Evolutionary conservation across 306 rosid species (phyloP).

Genomic region (Casuarina cunninghamiana): DNA sequence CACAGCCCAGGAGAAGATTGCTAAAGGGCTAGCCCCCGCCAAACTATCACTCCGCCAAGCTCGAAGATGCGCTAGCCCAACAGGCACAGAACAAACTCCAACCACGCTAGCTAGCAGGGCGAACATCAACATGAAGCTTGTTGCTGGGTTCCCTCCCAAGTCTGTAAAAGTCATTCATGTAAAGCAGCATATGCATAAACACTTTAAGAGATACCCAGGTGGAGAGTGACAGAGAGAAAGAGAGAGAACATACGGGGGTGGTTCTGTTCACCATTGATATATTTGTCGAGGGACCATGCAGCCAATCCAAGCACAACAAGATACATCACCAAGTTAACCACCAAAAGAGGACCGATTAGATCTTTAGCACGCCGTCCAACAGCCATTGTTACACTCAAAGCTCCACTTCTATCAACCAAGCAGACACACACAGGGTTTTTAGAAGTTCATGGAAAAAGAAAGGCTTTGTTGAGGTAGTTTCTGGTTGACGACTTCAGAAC

Average conservation of each 20-base stretch:
- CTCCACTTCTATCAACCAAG: not conserved
- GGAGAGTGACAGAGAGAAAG: not conserved
- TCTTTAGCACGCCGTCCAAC: slow-evolving; percentile 31
- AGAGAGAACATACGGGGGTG: slow-evolving; percentile 34
- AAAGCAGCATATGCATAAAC: not conserved
- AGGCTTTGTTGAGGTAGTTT: slow-evolving; percentile 15
- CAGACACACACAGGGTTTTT: not conserved
- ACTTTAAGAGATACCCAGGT: not conserved
- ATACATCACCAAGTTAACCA: slow-evolving; percentile 33
- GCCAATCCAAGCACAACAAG: slow-evolving; percentile 40
- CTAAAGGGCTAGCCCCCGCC: slow-evolving; percentile 29
- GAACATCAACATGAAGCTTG: slow-evolving; percentile 40
- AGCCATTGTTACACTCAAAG: slow-evolving; percentile 22
- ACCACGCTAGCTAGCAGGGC: slow-evolving; percentile 35
- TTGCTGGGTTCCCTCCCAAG: slow-evolving; percentile 46
- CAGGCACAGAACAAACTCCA: slow-evolving; percentile 34
- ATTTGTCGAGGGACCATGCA: slow-evolving; percentile 48
- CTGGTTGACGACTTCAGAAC: slow-evolving; percentile 12
- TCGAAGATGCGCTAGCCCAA: slow-evolving; percentile 36
- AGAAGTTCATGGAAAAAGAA: slow-evolving; percentile 12
- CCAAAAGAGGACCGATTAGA: slow-evolving; percentile 40
- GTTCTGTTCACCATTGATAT: slow-evolving; percentile 41
- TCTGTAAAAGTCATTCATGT: slow-evolving; percentile 11
- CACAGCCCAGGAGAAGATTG: slow-evolving; percentile 33
- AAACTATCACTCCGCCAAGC: slow-evolving; percentile 38